Evolutionary conservation across 805 yeast species (phyloP), one percentile per base, ranked within the genome.

Genomic region (Kodamaea fukazawae): DNA sequence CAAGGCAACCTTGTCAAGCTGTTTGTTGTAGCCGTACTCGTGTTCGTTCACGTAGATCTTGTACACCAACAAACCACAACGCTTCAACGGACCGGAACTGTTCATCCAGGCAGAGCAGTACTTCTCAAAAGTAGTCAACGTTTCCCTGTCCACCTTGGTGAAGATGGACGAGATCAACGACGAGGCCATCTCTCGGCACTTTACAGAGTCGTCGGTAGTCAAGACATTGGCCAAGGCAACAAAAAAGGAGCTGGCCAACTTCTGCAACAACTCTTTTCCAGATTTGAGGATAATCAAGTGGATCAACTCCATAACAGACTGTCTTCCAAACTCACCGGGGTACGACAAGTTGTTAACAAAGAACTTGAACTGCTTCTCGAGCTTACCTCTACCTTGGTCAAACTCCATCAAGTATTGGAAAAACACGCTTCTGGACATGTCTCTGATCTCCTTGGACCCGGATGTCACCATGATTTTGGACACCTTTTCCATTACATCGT

Each of bases 321-420:
- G 83, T 38, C 97, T 73, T 38, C 99, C 99, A 30, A 78, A 73
- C 42, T 85, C 85, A 3, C 95, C 81, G 4, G 95, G 90, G 57
- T 93, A 93, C 16, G 80, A 74, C 47, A 93, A 66, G 58, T 93
- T 93, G 40, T 78, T 78, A 7, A 90, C 85, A 60, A 93, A 70
- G 55, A 83, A 81, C 47, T 82, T 79, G 63, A 91, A 82, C 48
- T 87, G 95, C 50, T 83, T 86, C 47, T 86, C 93, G 34, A 93
- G 59, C 47, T 87, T 76, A 3, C 91, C 89, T 51, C 81, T 75
- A 23, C 98, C 89, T 65, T 91, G 97, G 51, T 96, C 98, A 55
- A 86, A 93, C 51, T 89, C 96, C 84, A 88, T 84, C 54, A 93
- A 64, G 51, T 93, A 93, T 51, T 82, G 89, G 58, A 79, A 84